Conservation (phyloP, 306 rosid species). For the Oemleria cerasiformis region DNA sequence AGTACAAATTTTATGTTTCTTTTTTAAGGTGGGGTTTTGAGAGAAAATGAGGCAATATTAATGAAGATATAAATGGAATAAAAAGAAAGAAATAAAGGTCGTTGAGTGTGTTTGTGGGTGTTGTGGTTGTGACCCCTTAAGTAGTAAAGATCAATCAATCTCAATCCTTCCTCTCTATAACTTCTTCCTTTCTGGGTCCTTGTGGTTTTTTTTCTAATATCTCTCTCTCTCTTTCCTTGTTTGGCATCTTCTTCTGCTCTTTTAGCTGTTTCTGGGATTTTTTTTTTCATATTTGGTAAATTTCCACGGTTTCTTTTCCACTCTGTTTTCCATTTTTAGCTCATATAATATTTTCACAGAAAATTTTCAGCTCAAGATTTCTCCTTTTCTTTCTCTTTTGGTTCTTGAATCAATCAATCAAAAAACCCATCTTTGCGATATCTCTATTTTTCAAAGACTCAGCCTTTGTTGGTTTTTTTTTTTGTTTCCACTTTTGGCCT, state of each 20-base stretch:
- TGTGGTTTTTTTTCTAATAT: background rate
- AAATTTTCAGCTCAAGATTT: background rate
- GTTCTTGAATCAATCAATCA: constrained; percentile 11
- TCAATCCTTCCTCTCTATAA: background rate
- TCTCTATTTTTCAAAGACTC: too few species aligned
- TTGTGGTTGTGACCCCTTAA: background rate
- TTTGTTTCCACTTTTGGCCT: constrained; percentile 5
- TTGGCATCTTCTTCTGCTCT: constrained; percentile 2
- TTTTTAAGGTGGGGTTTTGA: constrained; percentile 26
- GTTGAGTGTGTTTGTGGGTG: background rate
- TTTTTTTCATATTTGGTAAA: constrained; percentile 10
- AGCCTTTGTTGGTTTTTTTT: too few species aligned
- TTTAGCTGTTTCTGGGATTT: background rate
- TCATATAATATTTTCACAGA: background rate
- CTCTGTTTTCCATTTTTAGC: constrained; percentile 16
- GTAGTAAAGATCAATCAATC: constrained; percentile 16
- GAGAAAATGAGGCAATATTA: background rate
- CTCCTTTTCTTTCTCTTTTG: background rate
- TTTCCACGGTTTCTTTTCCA: background rate
- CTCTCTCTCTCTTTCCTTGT: background rate
- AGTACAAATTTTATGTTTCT: background rate
- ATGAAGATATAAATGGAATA: constrained; percentile 1
- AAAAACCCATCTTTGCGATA: background rate
- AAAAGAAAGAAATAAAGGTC: constrained; percentile 13
- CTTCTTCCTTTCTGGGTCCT: background rate